Conservation (phyloP, 768 basidiomycete species). For the Pisolithus albus region DNA sequence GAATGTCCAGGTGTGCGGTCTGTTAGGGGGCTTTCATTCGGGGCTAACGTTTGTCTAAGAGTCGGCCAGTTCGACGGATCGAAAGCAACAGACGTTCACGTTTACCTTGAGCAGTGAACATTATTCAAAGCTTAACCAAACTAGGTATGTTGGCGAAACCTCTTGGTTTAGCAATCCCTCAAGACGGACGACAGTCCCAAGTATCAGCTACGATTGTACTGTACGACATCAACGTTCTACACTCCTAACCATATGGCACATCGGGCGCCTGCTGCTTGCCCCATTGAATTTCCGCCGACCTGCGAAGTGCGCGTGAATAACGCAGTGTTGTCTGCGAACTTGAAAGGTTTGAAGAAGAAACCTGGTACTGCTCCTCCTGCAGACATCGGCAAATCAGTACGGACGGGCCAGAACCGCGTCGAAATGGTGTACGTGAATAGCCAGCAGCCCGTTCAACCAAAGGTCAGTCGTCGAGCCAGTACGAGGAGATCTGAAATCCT, state of each 20-base stretch:
- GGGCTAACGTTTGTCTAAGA: conserved; percentile 36
- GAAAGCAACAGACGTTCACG: conserved; percentile 51
- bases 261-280: conserved; percentile 53
- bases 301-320: conserved; percentile 88
- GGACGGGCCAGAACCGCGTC: conserved; percentile 52
- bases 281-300: conserved; percentile 85
- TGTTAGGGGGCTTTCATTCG: not conserved
- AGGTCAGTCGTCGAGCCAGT: conserved; percentile 39
- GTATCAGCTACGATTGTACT: conserved; percentile 81
- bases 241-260: conserved; percentile 43
- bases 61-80: conserved; percentile 72
- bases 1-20: conserved; percentile 71
- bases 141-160: conserved; percentile 38
- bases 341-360: conserved; percentile 93
- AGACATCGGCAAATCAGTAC: conserved; percentile 44
- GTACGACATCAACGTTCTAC: conserved; percentile 78
- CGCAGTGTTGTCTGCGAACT: conserved; percentile 58
- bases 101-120: conserved; percentile 69
- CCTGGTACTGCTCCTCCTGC: conserved; percentile 92
- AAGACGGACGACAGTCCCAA: conserved; percentile 40
- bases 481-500: not conserved
- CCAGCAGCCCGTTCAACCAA: conserved; percentile 64
- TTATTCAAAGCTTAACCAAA: conserved; percentile 46
- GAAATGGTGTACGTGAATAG: conserved; percentile 92
- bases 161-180: conserved; percentile 5